Percentiles rank a stretch among this genome's conserved stretches.
Conservation (phyloP, 208 protist genomes). For the Trypanosoma congolense region DNA sequence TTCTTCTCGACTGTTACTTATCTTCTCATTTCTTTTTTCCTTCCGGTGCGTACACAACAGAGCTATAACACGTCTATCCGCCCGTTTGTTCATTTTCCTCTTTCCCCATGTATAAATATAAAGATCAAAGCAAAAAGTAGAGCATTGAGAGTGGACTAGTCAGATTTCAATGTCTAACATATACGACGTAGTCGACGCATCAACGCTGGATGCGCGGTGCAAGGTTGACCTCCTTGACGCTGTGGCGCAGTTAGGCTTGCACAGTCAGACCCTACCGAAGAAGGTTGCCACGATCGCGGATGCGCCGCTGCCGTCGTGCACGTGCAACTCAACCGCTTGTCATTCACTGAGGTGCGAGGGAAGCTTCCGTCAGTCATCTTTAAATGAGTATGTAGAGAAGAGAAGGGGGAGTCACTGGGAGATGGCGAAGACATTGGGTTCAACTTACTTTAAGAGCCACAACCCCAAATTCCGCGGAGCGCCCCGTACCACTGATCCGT, state of each 20-base stretch:
- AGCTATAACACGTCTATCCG: no score
- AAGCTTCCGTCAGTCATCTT: background rate
- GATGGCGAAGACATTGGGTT: constrained; percentile 24
- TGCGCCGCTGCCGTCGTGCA: constrained; percentile 40
- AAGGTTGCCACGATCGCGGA: constrained; percentile 36
- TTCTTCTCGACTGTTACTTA: no score
- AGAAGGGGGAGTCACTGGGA: constrained; percentile 25
- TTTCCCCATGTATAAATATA: constrained; percentile 3
- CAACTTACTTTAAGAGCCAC: constrained; percentile 59
- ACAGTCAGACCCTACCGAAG: constrained; percentile 52
- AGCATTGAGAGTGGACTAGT: no score
- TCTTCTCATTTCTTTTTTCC: no score
- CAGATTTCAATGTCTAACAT: constrained; percentile 45
- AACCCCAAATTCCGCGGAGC: constrained; percentile 30
- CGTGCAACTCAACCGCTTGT: constrained; percentile 28
- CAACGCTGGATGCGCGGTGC: constrained; percentile 59
- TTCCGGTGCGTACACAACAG: no score
- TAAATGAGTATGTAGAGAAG: constrained; percentile 9
- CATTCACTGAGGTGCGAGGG: constrained; percentile 9
- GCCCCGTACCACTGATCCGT: constrained; percentile 32
- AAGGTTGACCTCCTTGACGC: constrained; percentile 65
- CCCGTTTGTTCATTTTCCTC: constrained; percentile 3
- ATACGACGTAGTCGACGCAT: constrained; percentile 47
- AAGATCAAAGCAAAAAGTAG: background rate
- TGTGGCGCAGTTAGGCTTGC: constrained; percentile 52